Conservation (phyloP, 2,329 filamentous ascomycete species). For the Colletotrichum tofieldiae region DNA sequence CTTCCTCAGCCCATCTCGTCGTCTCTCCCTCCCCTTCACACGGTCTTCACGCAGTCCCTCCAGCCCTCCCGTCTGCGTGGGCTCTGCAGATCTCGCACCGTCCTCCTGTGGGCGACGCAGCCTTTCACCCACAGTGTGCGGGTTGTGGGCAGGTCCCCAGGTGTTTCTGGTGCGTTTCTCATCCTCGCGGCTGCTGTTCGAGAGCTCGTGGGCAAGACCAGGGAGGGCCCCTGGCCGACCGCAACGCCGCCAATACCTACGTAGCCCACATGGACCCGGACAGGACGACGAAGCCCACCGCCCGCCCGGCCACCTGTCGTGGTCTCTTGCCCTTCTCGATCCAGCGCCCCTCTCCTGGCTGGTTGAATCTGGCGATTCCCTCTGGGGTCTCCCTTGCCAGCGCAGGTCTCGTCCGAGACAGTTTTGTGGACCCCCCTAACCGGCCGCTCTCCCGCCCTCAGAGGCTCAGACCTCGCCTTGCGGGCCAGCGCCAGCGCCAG, state of each 20-base stretch:
- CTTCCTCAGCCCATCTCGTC: slow-evolving; percentile 24
- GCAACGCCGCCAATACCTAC: slow-evolving; percentile 20
- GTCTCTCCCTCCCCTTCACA: slow-evolving; percentile 14
- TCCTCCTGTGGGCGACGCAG: neutral
- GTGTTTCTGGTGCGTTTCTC: slow-evolving; percentile 43
- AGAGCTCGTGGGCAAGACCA: slow-evolving; percentile 11
- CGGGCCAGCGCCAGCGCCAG: neutral
- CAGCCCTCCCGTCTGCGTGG: slow-evolving; percentile 9
- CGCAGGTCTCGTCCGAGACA: slow-evolving; percentile 42
- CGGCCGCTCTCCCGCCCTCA: slow-evolving; percentile 36
- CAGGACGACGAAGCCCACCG: neutral
- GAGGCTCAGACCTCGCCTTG: slow-evolving; percentile 21
- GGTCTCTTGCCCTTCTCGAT: slow-evolving; percentile 30
- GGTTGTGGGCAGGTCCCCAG: slow-evolving; percentile 25
- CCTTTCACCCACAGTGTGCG: slow-evolving; percentile 27
- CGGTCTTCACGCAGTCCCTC: slow-evolving; percentile 11
- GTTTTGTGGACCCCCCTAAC: slow-evolving; percentile 29
- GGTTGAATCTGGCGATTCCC: slow-evolving; percentile 36
- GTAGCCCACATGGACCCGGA: neutral
- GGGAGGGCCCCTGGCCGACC: slow-evolving; percentile 28
- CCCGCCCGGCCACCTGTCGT: neutral
- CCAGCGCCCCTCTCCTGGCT: slow-evolving; percentile 25
- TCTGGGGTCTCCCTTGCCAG: slow-evolving; percentile 38
- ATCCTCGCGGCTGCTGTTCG: slow-evolving; percentile 39
- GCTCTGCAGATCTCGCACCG: slow-evolving; percentile 18